Conservation (phyloP, 805 yeast species). For the Ogataea saltuana region DNA sequence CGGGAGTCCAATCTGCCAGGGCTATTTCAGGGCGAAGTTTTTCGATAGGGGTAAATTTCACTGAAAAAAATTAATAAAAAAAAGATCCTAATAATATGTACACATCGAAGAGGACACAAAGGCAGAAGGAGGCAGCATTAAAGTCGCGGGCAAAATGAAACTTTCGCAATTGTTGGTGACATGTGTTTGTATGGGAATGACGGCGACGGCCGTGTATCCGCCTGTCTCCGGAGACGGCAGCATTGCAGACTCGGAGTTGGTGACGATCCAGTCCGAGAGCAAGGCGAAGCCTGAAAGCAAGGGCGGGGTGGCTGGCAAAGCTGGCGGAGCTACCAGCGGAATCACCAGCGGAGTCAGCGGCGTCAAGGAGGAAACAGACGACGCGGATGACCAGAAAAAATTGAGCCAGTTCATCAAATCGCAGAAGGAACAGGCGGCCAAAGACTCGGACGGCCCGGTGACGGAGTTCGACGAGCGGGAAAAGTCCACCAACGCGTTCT, state of each 20-base stretch:
- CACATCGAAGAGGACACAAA: neutral
- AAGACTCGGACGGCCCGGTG: constrained; percentile 16
- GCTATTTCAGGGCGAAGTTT: neutral
- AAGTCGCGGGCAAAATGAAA: too few relatives aligned
- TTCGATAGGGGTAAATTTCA: neutral
- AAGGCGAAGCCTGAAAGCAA: too few relatives aligned
- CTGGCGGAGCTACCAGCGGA: too few relatives aligned
- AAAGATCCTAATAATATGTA: neutral
- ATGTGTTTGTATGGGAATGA: constrained; percentile 5
- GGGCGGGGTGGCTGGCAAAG: too few relatives aligned
- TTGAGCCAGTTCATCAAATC: constrained; percentile 16
- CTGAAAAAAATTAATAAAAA: neutral
- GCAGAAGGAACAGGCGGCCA: constrained; percentile 17
- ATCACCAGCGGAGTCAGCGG: too few relatives aligned
- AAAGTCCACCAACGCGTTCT: constrained; percentile 51
- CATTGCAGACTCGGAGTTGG: constrained; percentile 18
- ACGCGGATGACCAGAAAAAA: constrained; percentile 17
- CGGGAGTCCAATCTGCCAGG: too few relatives aligned
- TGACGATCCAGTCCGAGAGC: constrained; percentile 24
- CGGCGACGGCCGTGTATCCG: constrained; percentile 25
- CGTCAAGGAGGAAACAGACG: too few relatives aligned
- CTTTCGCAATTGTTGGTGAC: constrained; percentile 10
- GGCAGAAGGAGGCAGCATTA: too few relatives aligned
- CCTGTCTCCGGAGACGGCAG: constrained; percentile 17
- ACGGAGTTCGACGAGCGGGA: constrained; percentile 13